Evolutionary conservation across 495 filamentous ascomycete genomes (phyloP).

Genomic region (Hypoxylon trugodes): DNA sequence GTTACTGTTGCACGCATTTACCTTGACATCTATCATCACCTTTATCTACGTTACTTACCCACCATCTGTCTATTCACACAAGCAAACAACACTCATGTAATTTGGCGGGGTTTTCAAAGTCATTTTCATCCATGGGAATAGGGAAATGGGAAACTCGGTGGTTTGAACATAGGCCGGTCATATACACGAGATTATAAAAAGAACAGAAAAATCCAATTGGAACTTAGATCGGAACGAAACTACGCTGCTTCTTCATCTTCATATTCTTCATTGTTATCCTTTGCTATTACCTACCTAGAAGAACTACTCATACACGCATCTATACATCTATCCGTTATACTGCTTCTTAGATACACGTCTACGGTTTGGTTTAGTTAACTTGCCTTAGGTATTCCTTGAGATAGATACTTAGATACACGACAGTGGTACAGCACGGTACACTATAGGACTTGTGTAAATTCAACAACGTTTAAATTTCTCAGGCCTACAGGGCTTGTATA

Average conservation of each 20-base stretch:
- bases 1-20: background rate
- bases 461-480: too few species aligned
- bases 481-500: too few species aligned
- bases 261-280: too few species aligned
- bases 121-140: background rate
- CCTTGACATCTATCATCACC: slow-evolving; percentile 2
- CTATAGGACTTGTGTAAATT: too few species aligned
- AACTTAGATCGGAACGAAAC: slow-evolving; percentile 6
- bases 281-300: too few species aligned
- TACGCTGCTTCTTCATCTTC: background rate
- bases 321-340: background rate
- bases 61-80: slow-evolving; percentile 13
- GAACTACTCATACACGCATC: background rate
- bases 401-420: background rate
- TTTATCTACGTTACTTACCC: background rate
- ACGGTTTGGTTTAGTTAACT: background rate
- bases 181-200: slow-evolving; percentile 8
- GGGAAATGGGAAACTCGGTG: too few species aligned
- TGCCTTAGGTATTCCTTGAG: background rate
- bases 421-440: too few species aligned
- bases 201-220: slow-evolving; percentile 1
- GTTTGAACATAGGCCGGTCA: too few species aligned
- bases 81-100: slow-evolving; percentile 4
- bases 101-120: slow-evolving; percentile 3
- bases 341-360: background rate